phyloP scores from a whole-genome alignment of 352 stramenopile genomes.

The Globisporangium cystogenes region DNA sequence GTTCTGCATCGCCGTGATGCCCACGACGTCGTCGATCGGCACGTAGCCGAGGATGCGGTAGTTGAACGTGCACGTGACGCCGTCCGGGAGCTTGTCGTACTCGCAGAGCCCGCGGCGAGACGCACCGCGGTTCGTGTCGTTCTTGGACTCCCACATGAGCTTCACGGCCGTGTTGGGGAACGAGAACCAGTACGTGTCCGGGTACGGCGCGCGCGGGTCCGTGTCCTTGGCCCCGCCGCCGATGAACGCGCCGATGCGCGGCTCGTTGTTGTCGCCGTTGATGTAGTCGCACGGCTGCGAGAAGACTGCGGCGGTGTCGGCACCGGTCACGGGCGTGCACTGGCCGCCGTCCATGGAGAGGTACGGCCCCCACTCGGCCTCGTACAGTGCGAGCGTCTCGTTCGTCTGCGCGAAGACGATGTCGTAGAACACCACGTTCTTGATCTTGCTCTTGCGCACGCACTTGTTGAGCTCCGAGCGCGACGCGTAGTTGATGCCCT shows the following conservation, averaged over 20 bases:
- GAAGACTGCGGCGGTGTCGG: slow-evolving; percentile 23
- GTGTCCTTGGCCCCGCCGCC: slow-evolving; percentile 38
- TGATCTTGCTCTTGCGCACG: slow-evolving; percentile 73
- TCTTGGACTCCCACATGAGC: slow-evolving; percentile 2
- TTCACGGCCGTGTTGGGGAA: slow-evolving; percentile 64
- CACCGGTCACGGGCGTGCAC: slow-evolving; percentile 41
- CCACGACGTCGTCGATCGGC: slow-evolving; percentile 66
- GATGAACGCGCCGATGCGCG: slow-evolving; percentile 64
- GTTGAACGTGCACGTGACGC: slow-evolving; percentile 60
- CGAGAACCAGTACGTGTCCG: slow-evolving; percentile 75
- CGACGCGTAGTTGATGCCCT: slow-evolving; percentile 35
- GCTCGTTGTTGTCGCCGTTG: slow-evolving; percentile 56
- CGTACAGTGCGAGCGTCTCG: slow-evolving; percentile 62
- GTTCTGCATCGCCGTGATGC: slow-evolving; percentile 58
- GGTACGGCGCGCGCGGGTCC: slow-evolving; percentile 58
- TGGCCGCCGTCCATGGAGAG: slow-evolving; percentile 61
- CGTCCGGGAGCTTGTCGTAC: slow-evolving; percentile 36
- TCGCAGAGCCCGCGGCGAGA: slow-evolving; percentile 5
- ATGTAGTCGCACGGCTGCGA: slow-evolving; percentile 66
- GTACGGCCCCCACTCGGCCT: slow-evolving; percentile 64
- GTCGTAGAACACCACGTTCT: slow-evolving; percentile 83
- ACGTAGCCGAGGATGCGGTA: slow-evolving; percentile 72
- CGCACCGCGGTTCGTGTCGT: slow-evolving; percentile 23
- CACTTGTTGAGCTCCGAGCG: slow-evolving; percentile 19
- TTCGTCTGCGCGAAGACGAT: slow-evolving; percentile 73